phyloP scores from a whole-genome alignment of 2,329 filamentous ascomycete species.

The Colletotrichum sidae region DNA sequence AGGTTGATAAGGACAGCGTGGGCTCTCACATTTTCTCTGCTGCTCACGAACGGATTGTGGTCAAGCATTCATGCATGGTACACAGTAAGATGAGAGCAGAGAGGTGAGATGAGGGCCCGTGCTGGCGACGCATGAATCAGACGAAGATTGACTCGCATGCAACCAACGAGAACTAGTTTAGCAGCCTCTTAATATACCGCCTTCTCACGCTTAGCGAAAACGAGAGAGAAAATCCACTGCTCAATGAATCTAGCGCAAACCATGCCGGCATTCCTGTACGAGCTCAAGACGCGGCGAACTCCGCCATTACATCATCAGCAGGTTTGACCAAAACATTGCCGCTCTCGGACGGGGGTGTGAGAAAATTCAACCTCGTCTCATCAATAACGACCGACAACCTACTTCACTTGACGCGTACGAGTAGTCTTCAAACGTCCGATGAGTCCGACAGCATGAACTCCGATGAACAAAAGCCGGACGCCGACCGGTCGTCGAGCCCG shows the following conservation, averaged over 20 bases:
- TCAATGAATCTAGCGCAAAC: slow-evolving; percentile 21
- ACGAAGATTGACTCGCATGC: slow-evolving; percentile 21
- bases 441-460: slow-evolving; percentile 9
- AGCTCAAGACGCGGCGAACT: slow-evolving; percentile 12
- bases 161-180: not conserved
- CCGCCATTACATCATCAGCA: slow-evolving; percentile 33
- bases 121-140: slow-evolving; percentile 26
- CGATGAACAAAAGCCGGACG: slow-evolving; percentile 24
- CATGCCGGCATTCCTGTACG: slow-evolving; percentile 10
- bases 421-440: not conserved
- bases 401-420: not conserved
- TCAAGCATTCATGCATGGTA: too few relatives aligned
- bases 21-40: slow-evolving; percentile 1
- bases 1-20: not conserved
- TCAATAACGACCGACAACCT: not conserved
- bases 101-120: slow-evolving; percentile 26
- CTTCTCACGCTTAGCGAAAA: slow-evolving; percentile 6
- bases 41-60: not conserved
- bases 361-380: slow-evolving; percentile 30
- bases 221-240: slow-evolving; percentile 8
- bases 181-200: not conserved
- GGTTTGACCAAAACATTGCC: slow-evolving; percentile 6
- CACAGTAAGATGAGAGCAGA: not conserved
- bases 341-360: not conserved
- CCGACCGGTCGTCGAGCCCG: slow-evolving; percentile 4